Evolutionary conservation across 306 rosid genomes (phyloP), one percentile per base, ranked within the genome.

Genomic region (Gastrolobium bilobum): DNA sequence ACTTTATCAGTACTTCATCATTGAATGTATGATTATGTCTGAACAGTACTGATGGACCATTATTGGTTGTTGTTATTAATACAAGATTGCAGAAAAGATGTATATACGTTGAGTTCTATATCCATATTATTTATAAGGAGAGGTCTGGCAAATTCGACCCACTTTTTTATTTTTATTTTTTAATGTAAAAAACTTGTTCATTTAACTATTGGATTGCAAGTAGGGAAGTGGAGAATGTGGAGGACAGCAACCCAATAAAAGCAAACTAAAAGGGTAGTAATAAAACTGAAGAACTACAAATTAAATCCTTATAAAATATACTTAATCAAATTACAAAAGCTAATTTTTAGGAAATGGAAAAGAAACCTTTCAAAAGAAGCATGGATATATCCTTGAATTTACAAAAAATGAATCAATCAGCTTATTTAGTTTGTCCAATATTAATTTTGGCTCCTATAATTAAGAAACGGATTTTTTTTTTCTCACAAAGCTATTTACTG

Each of bases 21-120:
- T 77, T 77, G 52, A 76, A 64, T 77, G 59, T 6, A 14, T 54
- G 76, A 43, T 66, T 68, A 67, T 78, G 68, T 33, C 48, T 76
- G 52, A 33, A 63, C 40, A 33, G 9, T 48, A 31, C 37, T 30
- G 0, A 8, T n/a, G 43, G 62, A 35, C 65, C 43, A 52, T 75
- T 44, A 33, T 75, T 68, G 31, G 48, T 70, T 35, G 48, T 3
- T 34, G 15, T 67, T 42, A 11, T 29, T 30, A 46, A 43, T 20
- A 38, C 48, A 62, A 37, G 31, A 38, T 64, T 40, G 13, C 2
- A 64, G 7, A 20, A 20, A 20, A 20, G 26, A 20, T 20, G 26
- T 20, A 20, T 20, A 20, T 20, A 0, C 26, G 26, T 20, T 20
- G 26, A 20, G 26, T 20, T 53, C 1, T 56, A 10, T 67, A 11